Conservation (phyloP, 306 rosid species). For the Begonia peltatifolia region DNA sequence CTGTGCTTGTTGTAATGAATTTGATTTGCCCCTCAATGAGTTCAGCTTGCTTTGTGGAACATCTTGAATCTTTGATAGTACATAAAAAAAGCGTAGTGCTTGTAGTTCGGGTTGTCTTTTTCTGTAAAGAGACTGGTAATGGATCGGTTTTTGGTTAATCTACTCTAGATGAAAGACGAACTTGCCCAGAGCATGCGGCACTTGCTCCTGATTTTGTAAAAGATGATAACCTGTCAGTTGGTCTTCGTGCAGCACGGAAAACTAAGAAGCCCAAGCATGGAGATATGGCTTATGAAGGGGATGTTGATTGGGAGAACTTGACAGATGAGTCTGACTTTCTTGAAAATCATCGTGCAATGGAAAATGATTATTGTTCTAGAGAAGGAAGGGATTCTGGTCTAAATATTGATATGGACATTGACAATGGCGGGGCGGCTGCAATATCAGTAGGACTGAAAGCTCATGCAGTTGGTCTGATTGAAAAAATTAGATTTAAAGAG, state of each 20-base stretch:
- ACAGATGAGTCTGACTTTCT: neutral
- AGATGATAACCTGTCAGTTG: constrained; percentile 34
- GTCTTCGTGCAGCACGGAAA: constrained; percentile 39
- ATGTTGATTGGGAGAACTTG: constrained; percentile 85
- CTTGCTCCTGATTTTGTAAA: constrained; percentile 37
- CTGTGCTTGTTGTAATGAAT: constrained; percentile 13
- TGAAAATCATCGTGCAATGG: constrained; percentile 27
- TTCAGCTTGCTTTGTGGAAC: constrained; percentile 15
- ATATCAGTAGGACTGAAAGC: constrained; percentile 93
- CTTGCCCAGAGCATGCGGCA: constrained; percentile 33
- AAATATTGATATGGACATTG: constrained; percentile 44
- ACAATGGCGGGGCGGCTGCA: constrained; percentile 66
- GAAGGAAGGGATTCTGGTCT: constrained; percentile 45
- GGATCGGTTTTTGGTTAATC: constrained; percentile 31
- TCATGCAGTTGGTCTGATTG: constrained; percentile 69
- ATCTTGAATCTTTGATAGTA: constrained; percentile 17
- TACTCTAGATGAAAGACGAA: constrained; percentile 46
- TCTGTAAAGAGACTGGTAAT: constrained; percentile 14
- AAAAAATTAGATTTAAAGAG: constrained; percentile 90
- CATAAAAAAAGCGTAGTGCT: constrained; percentile 7
- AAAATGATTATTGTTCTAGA: constrained; percentile 31
- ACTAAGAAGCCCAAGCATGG: constrained; percentile 63
- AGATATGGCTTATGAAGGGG: constrained; percentile 99
- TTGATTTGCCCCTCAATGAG: constrained; percentile 18
- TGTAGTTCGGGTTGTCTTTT: constrained; percentile 12